A percentile compares a stretch with the other conserved stretches of the same genome.
Conservation (phyloP, 495 filamentous ascomycete genomes). For the Cudoniella acicularis region DNA sequence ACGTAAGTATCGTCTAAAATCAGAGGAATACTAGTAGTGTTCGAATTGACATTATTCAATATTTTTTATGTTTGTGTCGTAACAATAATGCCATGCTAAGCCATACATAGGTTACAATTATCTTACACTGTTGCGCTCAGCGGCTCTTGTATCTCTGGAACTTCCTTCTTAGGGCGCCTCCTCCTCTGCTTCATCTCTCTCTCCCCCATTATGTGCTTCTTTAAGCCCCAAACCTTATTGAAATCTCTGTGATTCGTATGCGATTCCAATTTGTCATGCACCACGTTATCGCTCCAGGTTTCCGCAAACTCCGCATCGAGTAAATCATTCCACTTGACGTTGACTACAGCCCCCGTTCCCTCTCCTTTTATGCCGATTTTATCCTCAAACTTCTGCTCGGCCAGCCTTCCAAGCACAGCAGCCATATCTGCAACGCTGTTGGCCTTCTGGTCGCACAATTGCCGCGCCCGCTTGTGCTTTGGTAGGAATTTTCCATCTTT, state of each 20-base stretch:
- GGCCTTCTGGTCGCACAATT: slow-evolving; percentile 83
- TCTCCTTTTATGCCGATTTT: slow-evolving; percentile 37
- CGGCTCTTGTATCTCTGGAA: no score
- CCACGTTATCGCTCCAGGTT: slow-evolving; percentile 65
- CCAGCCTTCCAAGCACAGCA: slow-evolving; percentile 56
- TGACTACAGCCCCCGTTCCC: slow-evolving; percentile 34
- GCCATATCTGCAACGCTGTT: slow-evolving; percentile 86
- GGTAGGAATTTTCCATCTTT: slow-evolving; percentile 32
- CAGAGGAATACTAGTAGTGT: background rate
- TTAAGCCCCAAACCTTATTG: background rate
- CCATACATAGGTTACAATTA: no score
- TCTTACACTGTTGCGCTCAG: no score
- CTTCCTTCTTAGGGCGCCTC: background rate
- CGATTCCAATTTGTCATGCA: slow-evolving; percentile 50
- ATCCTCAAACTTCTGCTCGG: slow-evolving; percentile 9
- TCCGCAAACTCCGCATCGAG: slow-evolving; percentile 62
- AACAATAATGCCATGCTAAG: no score
- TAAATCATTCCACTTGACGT: slow-evolving; percentile 68
- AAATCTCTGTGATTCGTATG: background rate
- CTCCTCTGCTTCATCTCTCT: slow-evolving; percentile 1
- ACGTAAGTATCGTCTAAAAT: no score
- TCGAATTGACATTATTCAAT: no score
- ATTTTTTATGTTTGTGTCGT: no score
- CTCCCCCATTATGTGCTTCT: background rate
- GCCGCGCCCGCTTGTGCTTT: slow-evolving; percentile 55